Conservation (phyloP, 306 rosid genomes). For the Prunus mira region DNA sequence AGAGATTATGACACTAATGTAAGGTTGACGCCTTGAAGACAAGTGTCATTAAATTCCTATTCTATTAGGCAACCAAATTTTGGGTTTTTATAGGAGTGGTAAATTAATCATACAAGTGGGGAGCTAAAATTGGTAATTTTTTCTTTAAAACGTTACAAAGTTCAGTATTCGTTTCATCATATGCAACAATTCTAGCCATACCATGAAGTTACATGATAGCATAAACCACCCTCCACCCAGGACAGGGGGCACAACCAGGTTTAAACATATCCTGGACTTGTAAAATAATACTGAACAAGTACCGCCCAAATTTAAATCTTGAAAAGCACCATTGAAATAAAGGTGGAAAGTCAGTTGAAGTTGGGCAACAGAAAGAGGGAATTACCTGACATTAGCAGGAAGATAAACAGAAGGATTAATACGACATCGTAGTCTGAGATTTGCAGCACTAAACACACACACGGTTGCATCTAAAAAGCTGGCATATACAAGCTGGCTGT, state of each 20-base stretch:
- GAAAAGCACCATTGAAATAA: background rate
- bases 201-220: background rate
- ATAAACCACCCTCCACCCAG: background rate
- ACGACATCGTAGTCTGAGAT: slow-evolving; percentile 81
- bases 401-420: slow-evolving; percentile 87
- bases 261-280: background rate
- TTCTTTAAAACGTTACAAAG: background rate
- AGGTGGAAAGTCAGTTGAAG: background rate
- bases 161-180: background rate
- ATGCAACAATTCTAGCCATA: background rate
- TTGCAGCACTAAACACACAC: slow-evolving; percentile 67
- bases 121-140: background rate
- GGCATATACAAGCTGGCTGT: slow-evolving; percentile 89
- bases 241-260: background rate
- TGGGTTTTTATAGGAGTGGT: background rate
- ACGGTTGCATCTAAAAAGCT: slow-evolving; percentile 85
- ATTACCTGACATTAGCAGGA: slow-evolving; percentile 73
- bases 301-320: background rate
- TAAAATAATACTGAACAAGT: background rate
- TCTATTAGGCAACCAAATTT: background rate
- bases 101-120: too few relatives aligned
- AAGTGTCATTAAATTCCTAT: background rate
- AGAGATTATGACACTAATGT: too few relatives aligned
- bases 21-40: too few relatives aligned
- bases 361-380: background rate